Evolutionary conservation across 2,329 filamentous ascomycete species (phyloP).

Genomic region (Diaporthe citriasiana): DNA sequence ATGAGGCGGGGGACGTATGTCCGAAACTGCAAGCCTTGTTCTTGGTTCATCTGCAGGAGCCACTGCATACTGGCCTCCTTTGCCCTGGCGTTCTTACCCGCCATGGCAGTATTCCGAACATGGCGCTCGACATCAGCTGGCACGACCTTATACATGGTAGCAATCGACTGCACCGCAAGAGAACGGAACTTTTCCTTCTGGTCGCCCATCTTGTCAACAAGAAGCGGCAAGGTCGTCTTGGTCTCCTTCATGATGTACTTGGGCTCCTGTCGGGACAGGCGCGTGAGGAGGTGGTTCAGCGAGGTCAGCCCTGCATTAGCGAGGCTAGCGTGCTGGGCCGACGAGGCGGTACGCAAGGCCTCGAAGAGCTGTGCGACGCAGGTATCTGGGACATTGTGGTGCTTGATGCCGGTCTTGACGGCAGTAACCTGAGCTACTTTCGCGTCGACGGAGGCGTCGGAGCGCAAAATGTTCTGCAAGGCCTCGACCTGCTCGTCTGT

Average conservation of each 20-base stretch:
- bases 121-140: slow-evolving; percentile 83
- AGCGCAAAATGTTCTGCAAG: slow-evolving; percentile 66
- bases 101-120: slow-evolving; percentile 83
- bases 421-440: slow-evolving; percentile 80
- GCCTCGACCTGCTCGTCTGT: slow-evolving; percentile 71
- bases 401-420: slow-evolving; percentile 91
- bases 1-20: slow-evolving; percentile 86
- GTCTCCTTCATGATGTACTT: slow-evolving; percentile 79
- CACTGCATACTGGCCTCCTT: slow-evolving; percentile 90
- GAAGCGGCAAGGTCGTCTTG: slow-evolving; percentile 77
- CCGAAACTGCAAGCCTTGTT: slow-evolving; percentile 84
- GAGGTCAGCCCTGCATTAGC: slow-evolving; percentile 89
- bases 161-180: slow-evolving; percentile 81
- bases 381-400: slow-evolving; percentile 86
- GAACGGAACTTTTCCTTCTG: slow-evolving; percentile 86
- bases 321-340: slow-evolving; percentile 82
- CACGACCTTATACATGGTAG: slow-evolving; percentile 80
- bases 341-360: slow-evolving; percentile 80
- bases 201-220: slow-evolving; percentile 90
- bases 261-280: slow-evolving; percentile 87
- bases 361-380: slow-evolving; percentile 84
- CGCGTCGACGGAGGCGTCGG: slow-evolving; percentile 76
- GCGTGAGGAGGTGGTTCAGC: slow-evolving; percentile 88
- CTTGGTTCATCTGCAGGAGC: slow-evolving; percentile 88
- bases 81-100: slow-evolving; percentile 83